These are phyloP conservation scores for Magnolia changhungtana DNA, from an alignment of 164 flowering plant species.

Conservation along the genomic window DNA sequence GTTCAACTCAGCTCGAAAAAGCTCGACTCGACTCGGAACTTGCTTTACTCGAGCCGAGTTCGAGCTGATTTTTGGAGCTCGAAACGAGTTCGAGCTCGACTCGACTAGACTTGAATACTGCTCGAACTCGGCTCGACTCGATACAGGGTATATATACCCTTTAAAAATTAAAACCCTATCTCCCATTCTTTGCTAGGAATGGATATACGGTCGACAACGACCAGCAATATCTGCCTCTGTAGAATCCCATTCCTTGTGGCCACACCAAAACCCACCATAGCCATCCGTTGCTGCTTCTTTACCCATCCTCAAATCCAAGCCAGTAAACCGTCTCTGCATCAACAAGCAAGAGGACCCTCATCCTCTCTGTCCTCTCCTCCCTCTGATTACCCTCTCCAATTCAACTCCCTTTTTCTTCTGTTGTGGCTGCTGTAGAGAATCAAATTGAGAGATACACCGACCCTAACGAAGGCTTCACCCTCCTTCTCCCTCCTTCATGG, in stretches of 20 bases:
- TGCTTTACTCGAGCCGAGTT: too few relatives aligned
- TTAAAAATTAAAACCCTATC: too few relatives aligned
- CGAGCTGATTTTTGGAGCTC: too few relatives aligned
- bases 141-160: too few relatives aligned
- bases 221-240: neutral
- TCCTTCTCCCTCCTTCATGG: constrained; percentile 80
- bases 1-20: too few relatives aligned
- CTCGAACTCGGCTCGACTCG: too few relatives aligned
- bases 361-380: neutral
- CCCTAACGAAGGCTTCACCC: constrained; percentile 67
- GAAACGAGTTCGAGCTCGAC: too few relatives aligned
- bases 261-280: neutral
- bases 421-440: constrained; percentile 2
- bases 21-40: too few relatives aligned
- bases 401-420: neutral
- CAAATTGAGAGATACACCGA: constrained; percentile 67
- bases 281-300: neutral
- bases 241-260: neutral
- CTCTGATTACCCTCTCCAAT: neutral
- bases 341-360: neutral
- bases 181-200: neutral
- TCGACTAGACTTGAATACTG: too few relatives aligned
- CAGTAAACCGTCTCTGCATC: neutral
- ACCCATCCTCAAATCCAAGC: neutral
- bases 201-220: neutral